A percentile compares a stretch with the other conserved stretches of the same genome.
Conservation (phyloP, 2,329 filamentous ascomycete genomes). For the Fusarium redolens region DNA sequence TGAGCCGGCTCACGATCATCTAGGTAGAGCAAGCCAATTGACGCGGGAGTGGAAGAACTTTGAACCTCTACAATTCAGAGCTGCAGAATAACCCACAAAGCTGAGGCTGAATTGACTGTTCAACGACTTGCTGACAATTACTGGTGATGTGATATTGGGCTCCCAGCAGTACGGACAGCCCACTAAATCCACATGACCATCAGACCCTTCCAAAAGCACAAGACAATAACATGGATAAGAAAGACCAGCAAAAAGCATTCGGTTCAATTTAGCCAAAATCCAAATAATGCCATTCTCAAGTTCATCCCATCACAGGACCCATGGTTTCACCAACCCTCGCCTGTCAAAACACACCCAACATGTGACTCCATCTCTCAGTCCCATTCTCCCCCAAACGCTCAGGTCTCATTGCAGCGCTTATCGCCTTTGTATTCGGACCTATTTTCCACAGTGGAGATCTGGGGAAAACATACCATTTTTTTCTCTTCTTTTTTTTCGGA, state of each 20-base stretch:
- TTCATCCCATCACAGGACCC: not conserved
- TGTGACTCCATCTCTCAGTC: conserved; percentile 4
- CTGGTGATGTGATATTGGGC: not conserved
- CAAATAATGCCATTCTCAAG: not conserved
- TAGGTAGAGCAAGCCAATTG: rapidly evolving
- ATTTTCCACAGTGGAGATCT: conserved; percentile 27
- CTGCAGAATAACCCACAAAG: rapidly evolving
- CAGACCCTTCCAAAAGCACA: not conserved
- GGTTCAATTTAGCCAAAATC: conserved; percentile 2
- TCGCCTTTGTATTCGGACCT: conserved; percentile 21
- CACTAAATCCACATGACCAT: not conserved
- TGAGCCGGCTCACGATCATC: rapidly evolving
- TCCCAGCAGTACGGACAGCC: not conserved
- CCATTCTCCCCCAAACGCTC: conserved; percentile 4
- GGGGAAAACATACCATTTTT: conserved; percentile 15
- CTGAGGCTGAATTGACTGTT: rapidly evolving
- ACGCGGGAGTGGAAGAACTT: rapidly evolving
- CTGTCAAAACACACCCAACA: not conserved
- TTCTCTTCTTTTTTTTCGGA: not conserved
- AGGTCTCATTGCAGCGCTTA: conserved; percentile 30
- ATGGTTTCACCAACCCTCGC: not conserved
- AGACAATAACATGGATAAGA: not conserved
- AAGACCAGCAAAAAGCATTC: no score
- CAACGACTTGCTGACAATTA: not conserved
- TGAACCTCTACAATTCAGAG: rapidly evolving